These are phyloP conservation scores for Chara braunii DNA, from an alignment of 139 green algal species.

Conservation along the genomic window DNA sequence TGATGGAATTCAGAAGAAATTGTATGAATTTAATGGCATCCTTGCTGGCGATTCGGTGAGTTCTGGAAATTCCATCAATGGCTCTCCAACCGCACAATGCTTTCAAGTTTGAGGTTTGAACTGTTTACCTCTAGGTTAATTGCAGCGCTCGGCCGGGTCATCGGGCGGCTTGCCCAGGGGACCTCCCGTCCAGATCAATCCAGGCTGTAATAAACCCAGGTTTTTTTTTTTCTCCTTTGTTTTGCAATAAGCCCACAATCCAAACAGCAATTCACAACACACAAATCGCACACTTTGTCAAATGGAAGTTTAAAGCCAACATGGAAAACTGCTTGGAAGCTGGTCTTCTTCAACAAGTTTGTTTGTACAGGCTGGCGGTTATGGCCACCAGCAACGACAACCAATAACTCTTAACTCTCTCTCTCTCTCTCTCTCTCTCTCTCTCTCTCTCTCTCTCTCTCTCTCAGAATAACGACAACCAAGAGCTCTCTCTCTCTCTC, in stretches of 20 bases:
- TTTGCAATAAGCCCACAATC: no score
- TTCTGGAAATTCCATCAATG: no score
- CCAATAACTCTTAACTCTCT: background rate
- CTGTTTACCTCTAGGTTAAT: background rate
- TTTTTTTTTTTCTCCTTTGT: background rate
- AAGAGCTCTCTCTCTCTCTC: no score
- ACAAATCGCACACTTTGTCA: no score
- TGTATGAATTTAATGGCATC: conserved; percentile 22
- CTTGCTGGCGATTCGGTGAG: background rate
- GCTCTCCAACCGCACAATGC: no score
- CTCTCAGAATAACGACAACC: background rate
- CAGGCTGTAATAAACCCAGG: background rate
- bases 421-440: background rate
- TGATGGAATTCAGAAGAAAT: conserved; percentile 38
- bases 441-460: background rate
- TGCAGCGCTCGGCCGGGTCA: background rate
- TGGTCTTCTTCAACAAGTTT: no score
- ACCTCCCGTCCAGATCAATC: background rate
- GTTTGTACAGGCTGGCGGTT: no score
- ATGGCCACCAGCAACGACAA: no score
- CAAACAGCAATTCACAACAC: no score
- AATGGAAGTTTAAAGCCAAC: no score
- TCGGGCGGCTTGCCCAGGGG: background rate
- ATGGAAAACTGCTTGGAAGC: no score
- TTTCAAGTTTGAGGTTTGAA: background rate